Conservation (phyloP, 257 asterid species). For the Solanum pimpinellifolium region DNA sequence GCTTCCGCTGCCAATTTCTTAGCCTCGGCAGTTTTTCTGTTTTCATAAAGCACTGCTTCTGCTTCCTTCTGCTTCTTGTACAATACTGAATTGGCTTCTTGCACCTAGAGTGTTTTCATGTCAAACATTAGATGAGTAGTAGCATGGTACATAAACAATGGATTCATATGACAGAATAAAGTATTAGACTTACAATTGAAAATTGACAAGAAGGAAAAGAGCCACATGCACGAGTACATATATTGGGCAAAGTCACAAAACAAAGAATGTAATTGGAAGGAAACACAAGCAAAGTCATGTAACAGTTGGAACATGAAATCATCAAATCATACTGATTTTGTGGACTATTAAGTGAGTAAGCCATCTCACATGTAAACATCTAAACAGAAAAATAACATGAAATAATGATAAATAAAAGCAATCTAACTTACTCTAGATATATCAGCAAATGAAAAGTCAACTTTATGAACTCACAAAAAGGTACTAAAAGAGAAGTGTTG, state of each 20-base stretch:
- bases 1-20: constrained; percentile 45
- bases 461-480: neutral
- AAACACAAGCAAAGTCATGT: neutral
- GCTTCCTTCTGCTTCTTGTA: constrained; percentile 52
- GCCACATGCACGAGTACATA: neutral
- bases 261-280: neutral
- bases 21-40: constrained; percentile 39
- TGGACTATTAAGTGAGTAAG: neutral
- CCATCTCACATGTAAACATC: neutral
- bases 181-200: neutral
- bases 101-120: constrained; percentile 17
- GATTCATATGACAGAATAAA: neutral
- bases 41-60: constrained; percentile 41
- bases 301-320: neutral
- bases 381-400: neutral
- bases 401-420: neutral
- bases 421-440: neutral
- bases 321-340: neutral
- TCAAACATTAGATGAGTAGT: neutral
- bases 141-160: neutral
- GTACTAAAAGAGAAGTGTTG: neutral
- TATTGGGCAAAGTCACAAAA: neutral
- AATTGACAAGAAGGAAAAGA: neutral
- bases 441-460: neutral
- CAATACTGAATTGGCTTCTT: constrained; percentile 61